A percentile compares a stretch with the other conserved stretches of the same genome.
Conservation (phyloP, 2,329 filamentous ascomycete genomes). For the Penicillium sclerotiorum region DNA sequence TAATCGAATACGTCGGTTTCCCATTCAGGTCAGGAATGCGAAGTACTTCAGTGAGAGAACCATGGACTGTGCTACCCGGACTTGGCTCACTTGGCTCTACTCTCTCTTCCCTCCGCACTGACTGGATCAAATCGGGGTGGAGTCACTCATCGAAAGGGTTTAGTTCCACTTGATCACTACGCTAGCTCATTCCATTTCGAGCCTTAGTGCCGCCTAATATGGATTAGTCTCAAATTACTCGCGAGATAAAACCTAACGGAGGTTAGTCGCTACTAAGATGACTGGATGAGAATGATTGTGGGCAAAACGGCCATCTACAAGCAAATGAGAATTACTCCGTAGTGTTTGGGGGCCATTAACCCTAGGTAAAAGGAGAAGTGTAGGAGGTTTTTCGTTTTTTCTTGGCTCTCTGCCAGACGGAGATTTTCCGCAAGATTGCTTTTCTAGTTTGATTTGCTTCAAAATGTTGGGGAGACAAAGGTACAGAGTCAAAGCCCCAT, state of each 20-base stretch:
- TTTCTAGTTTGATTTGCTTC: not conserved
- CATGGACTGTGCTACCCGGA: not conserved
- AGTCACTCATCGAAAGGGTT: too few relatives aligned
- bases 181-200: too few relatives aligned
- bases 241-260: not conserved
- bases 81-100: too few relatives aligned
- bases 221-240: not conserved
- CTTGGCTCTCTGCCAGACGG: not conserved
- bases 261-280: not conserved
- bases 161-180: too few relatives aligned
- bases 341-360: not conserved
- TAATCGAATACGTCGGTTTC: too few relatives aligned
- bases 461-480: not conserved
- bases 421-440: not conserved
- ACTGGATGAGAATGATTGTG: not conserved
- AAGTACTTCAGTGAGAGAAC: not conserved
- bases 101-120: not conserved
- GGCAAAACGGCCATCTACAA: not conserved
- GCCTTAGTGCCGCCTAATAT: not conserved
- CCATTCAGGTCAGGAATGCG: not conserved
- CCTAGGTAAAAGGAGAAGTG: too few relatives aligned
- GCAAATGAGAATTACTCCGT: not conserved
- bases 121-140: too few relatives aligned
- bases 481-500: not conserved
- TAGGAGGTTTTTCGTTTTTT: not conserved